These are phyloP conservation scores for Dioscorea alata DNA, from an alignment of 106 monocot species.

Conservation along the genomic window DNA sequence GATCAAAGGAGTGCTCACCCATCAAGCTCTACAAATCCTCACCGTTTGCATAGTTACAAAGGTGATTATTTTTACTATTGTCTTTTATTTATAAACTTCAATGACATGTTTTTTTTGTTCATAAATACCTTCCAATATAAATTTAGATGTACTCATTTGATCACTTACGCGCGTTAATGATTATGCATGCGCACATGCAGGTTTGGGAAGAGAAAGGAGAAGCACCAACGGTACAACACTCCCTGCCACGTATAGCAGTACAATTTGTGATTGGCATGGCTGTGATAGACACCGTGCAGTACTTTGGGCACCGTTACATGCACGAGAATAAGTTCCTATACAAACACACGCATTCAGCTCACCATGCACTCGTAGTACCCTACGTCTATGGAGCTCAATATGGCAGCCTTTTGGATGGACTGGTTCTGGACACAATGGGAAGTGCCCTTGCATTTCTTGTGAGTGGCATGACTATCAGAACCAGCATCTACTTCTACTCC, in stretches of 20 bases:
- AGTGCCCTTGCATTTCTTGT: neutral
- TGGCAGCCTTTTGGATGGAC: neutral
- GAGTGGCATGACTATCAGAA: neutral
- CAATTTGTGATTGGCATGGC: too few relatives aligned
- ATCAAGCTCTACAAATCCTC: constrained; percentile 14
- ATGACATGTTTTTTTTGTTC: too few relatives aligned
- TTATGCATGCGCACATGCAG: too few relatives aligned
- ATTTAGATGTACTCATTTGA: too few relatives aligned
- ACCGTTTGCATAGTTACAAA: neutral
- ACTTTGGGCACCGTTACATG: neutral
- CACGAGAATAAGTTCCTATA: neutral
- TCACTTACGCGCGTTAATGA: too few relatives aligned
- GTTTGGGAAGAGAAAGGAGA: too few relatives aligned
- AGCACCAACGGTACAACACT: too few relatives aligned
- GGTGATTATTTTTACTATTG: too few relatives aligned
- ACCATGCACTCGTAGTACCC: neutral
- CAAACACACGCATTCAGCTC: neutral
- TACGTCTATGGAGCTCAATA: neutral
- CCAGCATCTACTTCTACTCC: neutral
- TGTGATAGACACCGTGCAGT: neutral
- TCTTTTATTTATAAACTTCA: too few relatives aligned
- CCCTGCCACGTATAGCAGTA: too few relatives aligned
- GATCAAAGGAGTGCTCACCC: constrained; percentile 22
- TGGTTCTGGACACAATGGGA: neutral
- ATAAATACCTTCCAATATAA: too few relatives aligned